phyloP scores from a whole-genome alignment of 2,329 filamentous ascomycete species.

The Fusarium sp. region DNA sequence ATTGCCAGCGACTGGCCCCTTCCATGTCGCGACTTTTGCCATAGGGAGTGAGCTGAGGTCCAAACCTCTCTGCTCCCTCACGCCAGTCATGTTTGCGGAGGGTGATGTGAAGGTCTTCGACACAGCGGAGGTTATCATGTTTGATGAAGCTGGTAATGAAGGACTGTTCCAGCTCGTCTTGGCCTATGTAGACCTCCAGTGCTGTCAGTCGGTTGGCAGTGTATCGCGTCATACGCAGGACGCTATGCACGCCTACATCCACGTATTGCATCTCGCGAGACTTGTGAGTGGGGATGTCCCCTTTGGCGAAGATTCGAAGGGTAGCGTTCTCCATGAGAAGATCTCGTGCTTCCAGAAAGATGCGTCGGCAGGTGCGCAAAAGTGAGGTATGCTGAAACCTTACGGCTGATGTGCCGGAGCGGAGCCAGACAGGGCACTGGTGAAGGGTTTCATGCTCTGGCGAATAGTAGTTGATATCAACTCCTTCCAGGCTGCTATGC shows the following conservation, averaged over 20 bases:
- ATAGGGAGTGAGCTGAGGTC: conserved; percentile 14
- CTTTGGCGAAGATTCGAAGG: not conserved
- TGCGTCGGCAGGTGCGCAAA: conserved; percentile 18
- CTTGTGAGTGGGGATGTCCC: too few species aligned
- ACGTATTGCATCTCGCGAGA: too few species aligned
- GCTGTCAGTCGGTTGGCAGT: conserved; percentile 24
- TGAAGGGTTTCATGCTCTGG: not conserved
- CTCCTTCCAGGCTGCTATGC: not conserved
- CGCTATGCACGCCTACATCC: not conserved
- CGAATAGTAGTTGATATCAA: not conserved
- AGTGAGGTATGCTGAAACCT: conserved; percentile 16
- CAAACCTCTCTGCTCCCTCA: not conserved
- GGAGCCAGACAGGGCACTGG: not conserved
- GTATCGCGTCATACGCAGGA: conserved; percentile 16
- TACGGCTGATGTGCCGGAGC: not conserved
- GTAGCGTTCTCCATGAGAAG: conserved; percentile 18
- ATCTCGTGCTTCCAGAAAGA: conserved; percentile 21
- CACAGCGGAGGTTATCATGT: not conserved
- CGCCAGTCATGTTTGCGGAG: conserved; percentile 13
- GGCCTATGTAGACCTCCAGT: not conserved
- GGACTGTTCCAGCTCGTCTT: rapidly evolving
- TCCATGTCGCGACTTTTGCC: not conserved
- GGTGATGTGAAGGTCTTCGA: conserved; percentile 22
- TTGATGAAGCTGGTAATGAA: rapidly evolving
- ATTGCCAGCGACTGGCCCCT: not conserved